These are phyloP conservation scores for Leptographium procerum DNA, from an alignment of 2,329 filamentous ascomycete genomes.

Conservation along the genomic window DNA sequence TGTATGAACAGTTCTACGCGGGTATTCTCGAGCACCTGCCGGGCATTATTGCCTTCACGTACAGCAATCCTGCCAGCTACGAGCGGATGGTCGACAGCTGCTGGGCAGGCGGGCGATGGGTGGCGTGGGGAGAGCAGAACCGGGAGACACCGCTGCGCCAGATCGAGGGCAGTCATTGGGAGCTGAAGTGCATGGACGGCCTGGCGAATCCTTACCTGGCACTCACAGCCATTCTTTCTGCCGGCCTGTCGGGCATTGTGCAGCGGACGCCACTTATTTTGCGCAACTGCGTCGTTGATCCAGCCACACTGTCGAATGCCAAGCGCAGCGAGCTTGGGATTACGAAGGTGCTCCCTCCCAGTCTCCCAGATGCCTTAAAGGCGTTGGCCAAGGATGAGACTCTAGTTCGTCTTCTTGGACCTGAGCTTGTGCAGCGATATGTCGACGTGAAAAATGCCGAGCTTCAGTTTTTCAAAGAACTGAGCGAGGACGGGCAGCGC, in stretches of 20 bases:
- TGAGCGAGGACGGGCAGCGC: conserved; percentile 35
- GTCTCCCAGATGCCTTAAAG: conserved; percentile 41
- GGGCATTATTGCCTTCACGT: conserved; percentile 56
- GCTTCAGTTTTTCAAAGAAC: conserved; percentile 33
- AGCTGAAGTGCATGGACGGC: conserved; percentile 68
- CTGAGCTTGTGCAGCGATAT: conserved; percentile 44
- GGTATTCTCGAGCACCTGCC: conserved; percentile 57
- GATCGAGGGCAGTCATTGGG: conserved; percentile 58
- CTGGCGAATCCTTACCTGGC: conserved; percentile 69
- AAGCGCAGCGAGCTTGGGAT: conserved; percentile 43
- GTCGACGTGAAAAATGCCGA: conserved; percentile 48
- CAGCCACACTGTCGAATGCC: conserved; percentile 33
- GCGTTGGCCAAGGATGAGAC: conserved; percentile 36
- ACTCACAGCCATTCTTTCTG: conserved; percentile 47
- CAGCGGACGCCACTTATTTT: conserved; percentile 30
- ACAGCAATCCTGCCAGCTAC: conserved; percentile 57
- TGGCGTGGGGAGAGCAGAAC: conserved; percentile 74
- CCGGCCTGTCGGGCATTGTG: conserved; percentile 45
- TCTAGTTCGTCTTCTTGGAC: conserved; percentile 34
- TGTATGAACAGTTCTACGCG: conserved; percentile 58
- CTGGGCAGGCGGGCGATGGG: conserved; percentile 71
- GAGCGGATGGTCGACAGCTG: conserved; percentile 53
- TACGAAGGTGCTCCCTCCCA: conserved; percentile 38
- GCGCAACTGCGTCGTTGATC: conserved; percentile 44
- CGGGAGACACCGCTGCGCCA: conserved; percentile 63